phyloP scores from a whole-genome alignment of 495 filamentous ascomycete species.

The Lepraria neglecta region DNA sequence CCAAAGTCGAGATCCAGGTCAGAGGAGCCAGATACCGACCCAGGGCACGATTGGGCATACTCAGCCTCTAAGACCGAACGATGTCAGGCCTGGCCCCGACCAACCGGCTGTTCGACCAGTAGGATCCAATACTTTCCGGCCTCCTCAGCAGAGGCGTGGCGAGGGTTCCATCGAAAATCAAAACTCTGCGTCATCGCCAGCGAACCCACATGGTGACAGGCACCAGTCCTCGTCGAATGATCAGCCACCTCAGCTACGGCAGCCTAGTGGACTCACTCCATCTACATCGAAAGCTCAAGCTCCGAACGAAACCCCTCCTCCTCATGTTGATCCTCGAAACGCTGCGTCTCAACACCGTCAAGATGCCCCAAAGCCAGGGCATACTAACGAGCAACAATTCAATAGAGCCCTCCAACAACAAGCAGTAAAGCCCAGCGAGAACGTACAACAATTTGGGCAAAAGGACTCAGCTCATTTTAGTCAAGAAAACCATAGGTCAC shows the following conservation, averaged over 20 bases:
- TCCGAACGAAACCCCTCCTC: background rate
- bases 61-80: background rate
- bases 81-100: background rate
- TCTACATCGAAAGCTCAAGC: background rate
- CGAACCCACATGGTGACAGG: background rate
- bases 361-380: background rate
- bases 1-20: background rate
- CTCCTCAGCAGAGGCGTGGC: conserved; percentile 4
- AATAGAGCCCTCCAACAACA: background rate
- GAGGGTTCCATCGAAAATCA: background rate
- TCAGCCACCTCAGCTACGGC: background rate
- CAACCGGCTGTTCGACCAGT: background rate
- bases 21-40: background rate
- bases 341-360: background rate
- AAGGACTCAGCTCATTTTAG: background rate
- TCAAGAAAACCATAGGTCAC: background rate
- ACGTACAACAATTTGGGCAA: background rate
- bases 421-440: background rate
- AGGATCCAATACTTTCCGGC: background rate
- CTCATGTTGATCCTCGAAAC: background rate
- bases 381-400: background rate
- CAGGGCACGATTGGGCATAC: background rate
- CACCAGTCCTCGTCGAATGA: background rate
- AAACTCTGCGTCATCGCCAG: background rate
- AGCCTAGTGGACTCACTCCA: background rate